Conservation (phyloP, 1,284 basidiomycete species). For the Somion occarium region DNA sequence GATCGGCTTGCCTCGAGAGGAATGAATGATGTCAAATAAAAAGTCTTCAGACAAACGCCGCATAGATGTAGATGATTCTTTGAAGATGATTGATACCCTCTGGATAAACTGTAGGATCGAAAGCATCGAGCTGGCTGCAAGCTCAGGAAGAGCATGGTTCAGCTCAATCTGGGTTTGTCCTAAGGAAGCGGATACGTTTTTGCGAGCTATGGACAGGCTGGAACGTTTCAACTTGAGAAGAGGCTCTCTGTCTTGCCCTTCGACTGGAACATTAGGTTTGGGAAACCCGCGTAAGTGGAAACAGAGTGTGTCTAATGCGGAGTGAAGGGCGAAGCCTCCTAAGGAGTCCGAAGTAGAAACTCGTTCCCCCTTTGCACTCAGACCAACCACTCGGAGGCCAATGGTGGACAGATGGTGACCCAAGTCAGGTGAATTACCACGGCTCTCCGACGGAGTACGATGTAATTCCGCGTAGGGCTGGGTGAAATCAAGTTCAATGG, state of each 20-base stretch:
- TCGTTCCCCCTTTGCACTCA: not conserved
- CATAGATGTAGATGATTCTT: not conserved
- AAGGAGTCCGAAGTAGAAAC: not conserved
- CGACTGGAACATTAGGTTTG: not conserved
- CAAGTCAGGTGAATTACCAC: too few species aligned
- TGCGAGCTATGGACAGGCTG: not conserved
- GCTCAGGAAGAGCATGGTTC: slow-evolving; percentile 17
- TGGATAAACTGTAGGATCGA: not conserved
- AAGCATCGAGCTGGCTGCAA: not conserved
- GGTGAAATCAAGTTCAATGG: not conserved
- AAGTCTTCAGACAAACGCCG: slow-evolving; percentile 21
- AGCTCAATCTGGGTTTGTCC: slow-evolving; percentile 14
- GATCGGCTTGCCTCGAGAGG: slow-evolving; percentile 43
- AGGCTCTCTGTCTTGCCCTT: not conserved
- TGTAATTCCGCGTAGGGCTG: not conserved
- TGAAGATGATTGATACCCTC: not conserved
- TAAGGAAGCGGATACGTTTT: slow-evolving; percentile 8
- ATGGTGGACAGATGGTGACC: not conserved
- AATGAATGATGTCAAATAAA: slow-evolving; percentile 44
- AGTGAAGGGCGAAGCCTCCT: not conserved
- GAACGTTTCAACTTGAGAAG: not conserved
- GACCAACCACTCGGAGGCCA: not conserved
- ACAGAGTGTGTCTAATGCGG: not conserved
- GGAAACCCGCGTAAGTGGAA: not conserved
- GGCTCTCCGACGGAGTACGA: too few species aligned